phyloP scores from a whole-genome alignment of 2,329 filamentous ascomycete genomes.

The Aspergillus sp. region DNA sequence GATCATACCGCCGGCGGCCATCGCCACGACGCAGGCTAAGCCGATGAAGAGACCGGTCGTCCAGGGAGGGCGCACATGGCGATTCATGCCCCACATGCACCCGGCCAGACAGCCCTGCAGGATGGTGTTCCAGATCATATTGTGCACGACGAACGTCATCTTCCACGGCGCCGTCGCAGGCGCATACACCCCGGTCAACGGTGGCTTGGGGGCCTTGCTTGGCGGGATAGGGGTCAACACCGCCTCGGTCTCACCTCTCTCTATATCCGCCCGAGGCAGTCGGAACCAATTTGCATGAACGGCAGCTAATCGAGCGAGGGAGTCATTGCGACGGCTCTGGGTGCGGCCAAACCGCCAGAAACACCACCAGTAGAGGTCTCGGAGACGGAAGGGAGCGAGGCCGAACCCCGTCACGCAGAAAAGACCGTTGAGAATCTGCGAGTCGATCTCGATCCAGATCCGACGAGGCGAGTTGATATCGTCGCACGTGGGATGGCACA shows the following conservation, averaged over 20 bases:
- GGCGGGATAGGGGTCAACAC: neutral
- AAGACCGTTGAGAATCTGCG: conserved; percentile 77
- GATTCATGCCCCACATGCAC: conserved; percentile 81
- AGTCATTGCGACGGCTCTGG: neutral
- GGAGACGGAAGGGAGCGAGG: conserved; percentile 78
- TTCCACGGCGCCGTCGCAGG: conserved; percentile 66
- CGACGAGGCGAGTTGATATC: conserved; percentile 73
- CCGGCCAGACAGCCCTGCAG: conserved; percentile 71
- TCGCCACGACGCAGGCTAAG: conserved; percentile 63
- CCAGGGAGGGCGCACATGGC: conserved; percentile 74
- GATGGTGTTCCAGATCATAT: conserved; percentile 76
- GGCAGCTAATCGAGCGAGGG: neutral
- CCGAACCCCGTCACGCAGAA: conserved; percentile 89
- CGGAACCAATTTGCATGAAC: neutral
- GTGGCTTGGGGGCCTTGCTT: conserved; percentile 41
- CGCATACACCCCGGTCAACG: neutral
- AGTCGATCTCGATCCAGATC: conserved; percentile 82
- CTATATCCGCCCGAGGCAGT: neutral
- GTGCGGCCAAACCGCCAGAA: conserved; percentile 60
- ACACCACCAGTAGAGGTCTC: conserved; percentile 73
- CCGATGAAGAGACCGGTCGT: conserved; percentile 76
- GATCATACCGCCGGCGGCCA: neutral
- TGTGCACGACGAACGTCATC: conserved; percentile 75
- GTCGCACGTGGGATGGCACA: conserved; percentile 62
- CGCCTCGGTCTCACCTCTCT: neutral